Base-by-base conservation (phyloP, 129 eudicot genomes). In the Oenanthe sinensis region DNA sequence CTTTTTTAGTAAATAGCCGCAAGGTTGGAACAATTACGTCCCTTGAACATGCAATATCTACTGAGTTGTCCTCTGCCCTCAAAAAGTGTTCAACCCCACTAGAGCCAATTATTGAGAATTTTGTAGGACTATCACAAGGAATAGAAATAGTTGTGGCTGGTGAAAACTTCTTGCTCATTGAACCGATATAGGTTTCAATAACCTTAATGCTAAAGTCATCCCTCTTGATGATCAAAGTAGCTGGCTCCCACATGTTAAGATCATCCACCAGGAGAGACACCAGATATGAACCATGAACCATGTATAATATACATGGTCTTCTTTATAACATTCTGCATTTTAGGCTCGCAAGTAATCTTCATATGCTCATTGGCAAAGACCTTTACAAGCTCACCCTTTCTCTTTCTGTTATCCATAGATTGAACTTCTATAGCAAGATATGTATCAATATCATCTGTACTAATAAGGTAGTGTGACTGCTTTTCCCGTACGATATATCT, bases 401-500 rank as follows among this genome's bases (percentile, higher is more conserved):
- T 87, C 78, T 95, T 95, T 82, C 96, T 84, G 78, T 95, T 88
- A 83, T 95, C 98, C 87, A 95, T 86, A 70, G 98, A 97, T 84
- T 95, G 98, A 84, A 95, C 97, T 88, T 91, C 98, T 75, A 95
- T 91, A 81, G 97, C 97, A 79, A 91, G 94, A 78, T 49, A 91
- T 24, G 90, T 90, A 86, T 87, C 96, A 78, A 95, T 89, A 80
- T 95, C 98, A 86, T 95, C 98, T 14, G 98, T 97, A 54, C 90
- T 86, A 52, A 95, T 91, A 79, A 95, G 88, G 88, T 95, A 95
- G 75, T 58, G 82, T 79, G 98, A 97, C 82, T 91, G 97, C 79
- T 95, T 95, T 46, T 81, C 97, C 98, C 91, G 89, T 44, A 40
- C 98, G 37, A 95, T 90, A 82, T 95, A 90, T 71, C 80, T 85